Evolutionary conservation across 345 rosid species (phyloP), one percentile per base, ranked within the genome.

Genomic region (Tarenaya hassleriana): DNA sequence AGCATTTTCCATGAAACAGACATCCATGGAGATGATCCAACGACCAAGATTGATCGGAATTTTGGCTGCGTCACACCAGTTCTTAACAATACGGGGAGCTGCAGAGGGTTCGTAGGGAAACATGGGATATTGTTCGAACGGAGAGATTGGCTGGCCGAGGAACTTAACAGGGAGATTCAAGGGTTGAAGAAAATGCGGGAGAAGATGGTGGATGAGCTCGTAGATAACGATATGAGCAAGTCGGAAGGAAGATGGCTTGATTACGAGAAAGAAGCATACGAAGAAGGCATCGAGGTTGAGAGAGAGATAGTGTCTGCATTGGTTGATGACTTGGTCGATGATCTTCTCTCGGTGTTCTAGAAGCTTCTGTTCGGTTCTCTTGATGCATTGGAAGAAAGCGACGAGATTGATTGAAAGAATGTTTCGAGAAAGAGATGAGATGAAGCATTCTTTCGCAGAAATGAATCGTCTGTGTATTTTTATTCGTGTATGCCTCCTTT

Each of bases 121-220:
- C 56, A 64, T 35, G 42, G 17, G 16, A 50, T 48, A 27, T 24
- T 74, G 73, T 64, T 75, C 31, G 46, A 41, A 33, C 62, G 70
- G 38, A 79, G 72, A 46, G 76, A 61, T 24, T 66, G 71, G 86
- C 42, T 79, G 64, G 95, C 84, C 0, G 80, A 75, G 53, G 84
- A 82, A 62, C 52, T 84, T 66, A 68, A 66, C 34, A 75, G 64
- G 68, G 86, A 76, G 64, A 73, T 87, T 3, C 53, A 24, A 0
- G 67, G 72, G 15, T 73, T 79, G 84, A 75, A 72, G 50, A 61
- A 63, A 62, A 76, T 69, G 74, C 78, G 82, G 42, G 92, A 77
- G 34, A 31, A 69, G 70, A 75, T 75, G 86, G 83, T 87, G 61
- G 96, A 91, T 55, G 95, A 84, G 38, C 85, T 91, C 55, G 86